Conservation (phyloP, 192 early-diverging fungal genomes). For the Rhizoclosmatium globosum region DNA sequence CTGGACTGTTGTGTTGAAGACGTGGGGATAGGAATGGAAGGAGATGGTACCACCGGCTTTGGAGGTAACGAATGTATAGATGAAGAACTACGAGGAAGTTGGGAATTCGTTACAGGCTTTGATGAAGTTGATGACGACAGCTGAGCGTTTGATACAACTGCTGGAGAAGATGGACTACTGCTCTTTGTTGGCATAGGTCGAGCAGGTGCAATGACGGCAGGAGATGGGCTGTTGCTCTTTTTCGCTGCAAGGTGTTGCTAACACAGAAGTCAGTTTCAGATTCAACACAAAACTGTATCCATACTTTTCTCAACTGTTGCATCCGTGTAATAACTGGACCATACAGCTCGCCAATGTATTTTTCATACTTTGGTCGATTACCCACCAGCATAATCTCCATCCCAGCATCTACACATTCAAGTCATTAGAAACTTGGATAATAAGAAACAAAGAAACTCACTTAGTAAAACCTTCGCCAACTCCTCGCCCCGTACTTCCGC, state of each 20-base stretch:
- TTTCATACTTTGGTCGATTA: slow-evolving; percentile 33
- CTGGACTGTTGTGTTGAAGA: neutral
- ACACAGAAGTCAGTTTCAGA: neutral
- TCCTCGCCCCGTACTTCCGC: no score
- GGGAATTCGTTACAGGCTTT: neutral
- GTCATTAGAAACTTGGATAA: neutral
- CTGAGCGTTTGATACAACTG: no score
- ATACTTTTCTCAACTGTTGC: slow-evolving; percentile 3
- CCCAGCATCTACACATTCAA: slow-evolving; percentile 12
- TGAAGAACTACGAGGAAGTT: neutral
- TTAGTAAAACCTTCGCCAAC: neutral
- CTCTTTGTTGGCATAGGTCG: no score
- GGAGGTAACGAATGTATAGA: neutral
- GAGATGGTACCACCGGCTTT: neutral
- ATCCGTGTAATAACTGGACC: neutral
- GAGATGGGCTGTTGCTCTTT: slow-evolving; percentile 1
- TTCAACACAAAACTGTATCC: neutral
- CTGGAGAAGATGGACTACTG: no score
- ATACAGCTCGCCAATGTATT: neutral
- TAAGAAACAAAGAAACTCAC: neutral
- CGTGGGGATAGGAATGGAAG: neutral
- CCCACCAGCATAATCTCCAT: slow-evolving; percentile 25
- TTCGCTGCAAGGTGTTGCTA: neutral
- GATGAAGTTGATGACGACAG: no score
- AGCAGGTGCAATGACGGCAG: neutral